Percentiles rank a stretch among this genome's conserved stretches.
Evolutionary conservation across 1,139 yeast genomes (phyloP).

Genomic region (Saccharomyces hybrid): DNA sequence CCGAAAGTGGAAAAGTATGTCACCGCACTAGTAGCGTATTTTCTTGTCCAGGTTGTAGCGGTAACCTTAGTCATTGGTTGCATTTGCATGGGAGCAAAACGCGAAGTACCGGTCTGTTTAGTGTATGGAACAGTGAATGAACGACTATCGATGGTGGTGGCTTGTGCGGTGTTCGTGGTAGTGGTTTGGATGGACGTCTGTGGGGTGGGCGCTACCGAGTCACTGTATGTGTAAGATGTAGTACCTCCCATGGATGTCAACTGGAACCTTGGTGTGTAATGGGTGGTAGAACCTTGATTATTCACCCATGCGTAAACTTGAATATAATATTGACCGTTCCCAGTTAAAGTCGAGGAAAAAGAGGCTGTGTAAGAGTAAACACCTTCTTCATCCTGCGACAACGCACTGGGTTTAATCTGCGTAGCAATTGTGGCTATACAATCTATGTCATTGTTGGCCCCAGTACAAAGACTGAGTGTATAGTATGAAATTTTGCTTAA

Average conservation of each 20-base stretch:
- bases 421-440: slow-evolving; percentile 35
- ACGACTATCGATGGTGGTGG: slow-evolving; percentile 23
- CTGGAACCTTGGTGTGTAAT: slow-evolving; percentile 61
- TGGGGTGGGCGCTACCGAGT: slow-evolving; percentile 26
- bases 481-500: slow-evolving; percentile 40
- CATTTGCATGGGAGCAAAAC: slow-evolving; percentile 85
- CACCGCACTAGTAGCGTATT: slow-evolving; percentile 60
- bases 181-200: slow-evolving; percentile 37
- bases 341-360: slow-evolving; percentile 40
- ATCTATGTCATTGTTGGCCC: slow-evolving; percentile 45
- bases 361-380: slow-evolving; percentile 36
- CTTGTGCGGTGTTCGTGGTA: slow-evolving; percentile 18
- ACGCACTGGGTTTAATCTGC: slow-evolving; percentile 24
- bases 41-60: slow-evolving; percentile 53
- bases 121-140: slow-evolving; percentile 56
- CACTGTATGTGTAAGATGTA: slow-evolving; percentile 9
- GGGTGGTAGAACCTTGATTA: slow-evolving; percentile 47
- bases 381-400: slow-evolving; percentile 18
- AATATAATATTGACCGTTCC: slow-evolving; percentile 60
- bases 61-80: slow-evolving; percentile 74
- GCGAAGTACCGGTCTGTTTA: slow-evolving; percentile 61
- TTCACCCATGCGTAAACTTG: slow-evolving; percentile 49
- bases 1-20: slow-evolving; percentile 44
- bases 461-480: slow-evolving; percentile 60
- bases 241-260: slow-evolving; percentile 68